Base-by-base conservation (phyloP, 2,329 filamentous ascomycete species). In the Penicillium sp. region DNA sequence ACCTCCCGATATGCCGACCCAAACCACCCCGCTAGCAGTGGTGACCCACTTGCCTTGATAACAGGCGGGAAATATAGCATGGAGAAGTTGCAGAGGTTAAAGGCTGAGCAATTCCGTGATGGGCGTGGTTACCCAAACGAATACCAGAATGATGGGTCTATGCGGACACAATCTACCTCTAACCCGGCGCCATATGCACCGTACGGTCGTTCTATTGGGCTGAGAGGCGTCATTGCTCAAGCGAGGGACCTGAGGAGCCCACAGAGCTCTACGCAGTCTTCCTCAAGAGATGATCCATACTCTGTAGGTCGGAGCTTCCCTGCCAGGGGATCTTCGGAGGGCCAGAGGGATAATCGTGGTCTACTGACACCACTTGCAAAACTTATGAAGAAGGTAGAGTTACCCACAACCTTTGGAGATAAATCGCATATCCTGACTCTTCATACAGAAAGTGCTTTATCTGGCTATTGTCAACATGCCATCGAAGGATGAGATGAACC, bases 381-480 rank as follows among this genome's bases (percentile, higher is more conserved):
- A 39, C 60, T 72, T 4, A 45, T 75, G 53, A 67, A 72, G 48
- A 71, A 69, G 56, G 72, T 70, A 54, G 56, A 58, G 55, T 27
- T 1, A 42, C 13, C 16, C 8, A 14, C 2, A 19, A 11, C 21
- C 8, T 44, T 14, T n/a, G 29, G 14, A 43, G 13, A 3, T 6
- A 13, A 14, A 44, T 25, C 9, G 3, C 6, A 7, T 25, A 35
- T 19, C 0, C 25, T 52, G 21, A 55, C 35, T 19, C 19, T 31
- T 21, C n/a, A 42, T 55, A 81, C 55, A 81, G 75, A 75, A 81
- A 67, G 77, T 82, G 16, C 60, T 83, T 29, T 84, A 82, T 61
- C 60, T 84, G 53, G 77, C 81, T 69, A 77, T 83, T 55, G 79
- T 82, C 14, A 82, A 83, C 55, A 70, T 82, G 71, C 81, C 81